These are phyloP conservation scores for Wickerhamomyces sp. DNA, from an alignment of 1,139 yeast species.

Conservation along the genomic window DNA sequence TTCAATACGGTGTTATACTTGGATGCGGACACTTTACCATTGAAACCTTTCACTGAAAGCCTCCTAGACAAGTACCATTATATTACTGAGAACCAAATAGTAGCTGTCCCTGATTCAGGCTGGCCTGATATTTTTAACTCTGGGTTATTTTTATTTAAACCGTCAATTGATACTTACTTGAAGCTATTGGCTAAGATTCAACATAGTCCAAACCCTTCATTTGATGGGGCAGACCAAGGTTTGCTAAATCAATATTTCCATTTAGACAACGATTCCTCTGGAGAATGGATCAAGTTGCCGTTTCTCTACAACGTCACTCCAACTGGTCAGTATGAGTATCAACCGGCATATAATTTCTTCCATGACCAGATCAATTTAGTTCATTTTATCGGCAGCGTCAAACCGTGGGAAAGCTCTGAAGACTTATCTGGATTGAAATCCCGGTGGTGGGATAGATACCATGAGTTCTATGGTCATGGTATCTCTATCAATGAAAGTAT, in stretches of 20 bases:
- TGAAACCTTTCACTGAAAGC: conserved; percentile 35
- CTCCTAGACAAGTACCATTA: conserved; percentile 32
- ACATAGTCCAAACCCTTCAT: conserved; percentile 39
- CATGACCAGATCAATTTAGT: conserved; percentile 50
- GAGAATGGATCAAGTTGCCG: conserved; percentile 64
- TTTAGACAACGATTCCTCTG: conserved; percentile 18
- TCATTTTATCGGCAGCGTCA: conserved; percentile 77
- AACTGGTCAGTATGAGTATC: conserved; percentile 72
- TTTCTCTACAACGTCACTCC: conserved; percentile 87
- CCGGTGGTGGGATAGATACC: conserved; percentile 21
- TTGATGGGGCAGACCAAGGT: conserved; percentile 97
- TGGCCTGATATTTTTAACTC: conserved; percentile 96
- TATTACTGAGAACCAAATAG: conserved; percentile 37
- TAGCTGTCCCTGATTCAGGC: conserved; percentile 89
- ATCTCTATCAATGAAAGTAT: conserved; percentile 12
- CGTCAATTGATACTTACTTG: conserved; percentile 43
- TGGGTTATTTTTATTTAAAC: conserved; percentile 72
- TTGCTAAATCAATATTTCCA: conserved; percentile 78
- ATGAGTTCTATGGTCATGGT: conserved; percentile 17
- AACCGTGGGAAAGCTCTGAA: conserved; percentile 66
- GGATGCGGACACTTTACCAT: conserved; percentile 79
- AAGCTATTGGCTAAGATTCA: conserved; percentile 38
- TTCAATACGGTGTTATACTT: conserved; percentile 65
- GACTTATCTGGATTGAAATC: conserved; percentile 14
- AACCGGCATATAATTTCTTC: conserved; percentile 74